These are phyloP conservation scores for Kodamaea arcana DNA, from an alignment of 1,139 yeast species.

Conservation along the genomic window DNA sequence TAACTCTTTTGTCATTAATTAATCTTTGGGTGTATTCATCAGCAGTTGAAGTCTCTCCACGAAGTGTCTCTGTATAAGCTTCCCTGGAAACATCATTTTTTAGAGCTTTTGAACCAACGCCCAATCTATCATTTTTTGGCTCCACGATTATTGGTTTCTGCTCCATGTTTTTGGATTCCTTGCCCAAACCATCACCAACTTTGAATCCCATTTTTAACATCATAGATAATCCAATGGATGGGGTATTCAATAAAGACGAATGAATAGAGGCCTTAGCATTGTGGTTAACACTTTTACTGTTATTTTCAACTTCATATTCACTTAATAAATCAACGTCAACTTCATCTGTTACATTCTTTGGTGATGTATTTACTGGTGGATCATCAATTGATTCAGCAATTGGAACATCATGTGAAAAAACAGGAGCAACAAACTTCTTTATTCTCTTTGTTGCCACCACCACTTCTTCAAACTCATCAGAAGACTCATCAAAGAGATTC, in stretches of 20 bases:
- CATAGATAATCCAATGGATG: conserved; percentile 45
- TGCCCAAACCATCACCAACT: conserved; percentile 42
- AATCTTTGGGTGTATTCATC: conserved; percentile 2
- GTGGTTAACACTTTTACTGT: not conserved
- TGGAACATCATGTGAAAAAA: too few relatives aligned
- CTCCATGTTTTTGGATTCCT: conserved; percentile 1
- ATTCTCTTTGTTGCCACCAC: conserved; percentile 1
- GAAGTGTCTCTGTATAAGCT: too few relatives aligned
- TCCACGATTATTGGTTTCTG: conserved; percentile 10
- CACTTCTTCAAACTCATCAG: conserved; percentile 6
- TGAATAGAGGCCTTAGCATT: not conserved
- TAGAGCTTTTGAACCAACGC: conserved; percentile 9
- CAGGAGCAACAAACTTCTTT: conserved; percentile 4
- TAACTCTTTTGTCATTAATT: conserved; percentile 3
- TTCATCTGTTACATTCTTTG: too few relatives aligned
- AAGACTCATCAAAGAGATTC: conserved; percentile 12
- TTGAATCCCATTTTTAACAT: conserved; percentile 58
- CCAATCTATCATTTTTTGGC: conserved; percentile 12
- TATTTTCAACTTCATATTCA: not conserved
- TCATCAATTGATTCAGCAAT: too few relatives aligned
- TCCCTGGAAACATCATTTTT: conserved; percentile 2
- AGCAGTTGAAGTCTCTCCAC: not conserved
- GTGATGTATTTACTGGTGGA: too few relatives aligned
- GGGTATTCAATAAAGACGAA: conserved; percentile 8
- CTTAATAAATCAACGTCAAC: not conserved